These are phyloP conservation scores for Extremus antarcticus DNA, from an alignment of 495 filamentous ascomycete genomes.

Conservation along the genomic window DNA sequence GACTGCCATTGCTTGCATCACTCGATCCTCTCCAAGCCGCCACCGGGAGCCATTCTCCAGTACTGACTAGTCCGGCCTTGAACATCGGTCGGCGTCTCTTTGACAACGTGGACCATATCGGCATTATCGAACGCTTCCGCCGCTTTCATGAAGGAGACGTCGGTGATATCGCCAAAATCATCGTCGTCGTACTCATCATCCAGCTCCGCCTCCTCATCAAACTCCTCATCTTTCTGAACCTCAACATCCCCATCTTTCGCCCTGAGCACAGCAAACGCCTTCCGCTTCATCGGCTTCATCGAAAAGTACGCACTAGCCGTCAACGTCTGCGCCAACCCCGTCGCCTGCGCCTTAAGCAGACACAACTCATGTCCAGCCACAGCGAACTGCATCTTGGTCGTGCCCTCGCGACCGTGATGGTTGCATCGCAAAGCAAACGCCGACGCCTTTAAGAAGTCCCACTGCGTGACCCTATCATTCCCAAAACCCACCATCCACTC, in stretches of 20 bases:
- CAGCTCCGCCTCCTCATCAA: not conserved
- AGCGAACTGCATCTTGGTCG: conserved; percentile 5
- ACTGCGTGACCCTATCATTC: not conserved
- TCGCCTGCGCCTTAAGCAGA: conserved; percentile 6
- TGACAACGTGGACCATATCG: too few relatives aligned
- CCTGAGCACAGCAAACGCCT: not conserved
- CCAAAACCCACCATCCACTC: not conserved
- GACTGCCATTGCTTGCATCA: too few relatives aligned
- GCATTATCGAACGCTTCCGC: too few relatives aligned
- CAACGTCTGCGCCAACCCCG: not conserved
- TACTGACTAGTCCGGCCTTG: too few relatives aligned
- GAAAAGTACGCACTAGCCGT: not conserved
- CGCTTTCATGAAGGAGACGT: too few relatives aligned
- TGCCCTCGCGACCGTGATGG: not conserved
- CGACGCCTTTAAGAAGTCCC: conserved; percentile 11
- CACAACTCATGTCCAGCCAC: conserved; percentile 15
- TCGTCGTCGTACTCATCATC: not conserved
- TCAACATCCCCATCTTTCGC: not conserved
- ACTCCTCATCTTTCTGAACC: not conserved
- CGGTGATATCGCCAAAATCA: too few relatives aligned
- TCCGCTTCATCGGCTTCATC: conserved; percentile 18
- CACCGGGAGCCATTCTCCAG: too few relatives aligned
- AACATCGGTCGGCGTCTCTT: too few relatives aligned
- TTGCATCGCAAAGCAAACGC: not conserved
- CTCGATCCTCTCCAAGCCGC: too few relatives aligned